Evolutionary conservation across 2,329 filamentous ascomycete species (phyloP), one percentile per base, ranked within the genome.

Genomic region (Microdochium nivale): DNA sequence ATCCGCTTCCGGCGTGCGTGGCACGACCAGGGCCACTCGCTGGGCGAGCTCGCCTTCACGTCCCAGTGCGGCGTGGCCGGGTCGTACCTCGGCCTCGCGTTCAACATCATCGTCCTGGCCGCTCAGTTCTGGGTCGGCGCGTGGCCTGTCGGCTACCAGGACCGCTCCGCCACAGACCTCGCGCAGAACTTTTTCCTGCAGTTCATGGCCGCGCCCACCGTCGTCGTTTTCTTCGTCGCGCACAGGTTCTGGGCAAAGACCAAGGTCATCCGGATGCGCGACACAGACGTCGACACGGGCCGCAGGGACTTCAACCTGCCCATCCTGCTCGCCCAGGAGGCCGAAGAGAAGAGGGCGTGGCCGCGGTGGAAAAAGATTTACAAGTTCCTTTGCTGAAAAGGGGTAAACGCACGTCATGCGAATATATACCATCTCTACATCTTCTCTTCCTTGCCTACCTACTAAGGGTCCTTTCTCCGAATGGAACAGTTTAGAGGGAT

Each of bases 1-100:
- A 95, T 96, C 63, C 89, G 90, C 52, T 96, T 96, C 79, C 88
- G 91, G 56, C 71, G 72, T 25, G 88, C 84, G n/a, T 95, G 90
- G 89, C 76, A 74, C 46, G 63, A 71, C 13, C 80, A 84, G 55
- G 87, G 87, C 46, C 86, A 85, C 64, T 76, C 73, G n/a, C 72
- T 91, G 33, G 75, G 83, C 51, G 88, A 95, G 60, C 77, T 97
- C 5, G 87, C 91, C 7, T 96, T 94, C 73, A 75, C 72, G 33
- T 88, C 88, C 0, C 88, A 95, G 64, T 80, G 87, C 3, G 92
- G 92, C 54, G 72, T 94, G 9, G 59, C 79, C 10, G 92, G 91
- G 10, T 95, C 89, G 2, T 96, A 85, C 76, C 55, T 94, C 27
- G 91, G 91, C 24, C 77, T 96, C 52, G 57, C 73, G 30, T 81